These are phyloP conservation scores for Gossypium gossypioides DNA, from an alignment of 441 rosid genomes.

Conservation along the genomic window DNA sequence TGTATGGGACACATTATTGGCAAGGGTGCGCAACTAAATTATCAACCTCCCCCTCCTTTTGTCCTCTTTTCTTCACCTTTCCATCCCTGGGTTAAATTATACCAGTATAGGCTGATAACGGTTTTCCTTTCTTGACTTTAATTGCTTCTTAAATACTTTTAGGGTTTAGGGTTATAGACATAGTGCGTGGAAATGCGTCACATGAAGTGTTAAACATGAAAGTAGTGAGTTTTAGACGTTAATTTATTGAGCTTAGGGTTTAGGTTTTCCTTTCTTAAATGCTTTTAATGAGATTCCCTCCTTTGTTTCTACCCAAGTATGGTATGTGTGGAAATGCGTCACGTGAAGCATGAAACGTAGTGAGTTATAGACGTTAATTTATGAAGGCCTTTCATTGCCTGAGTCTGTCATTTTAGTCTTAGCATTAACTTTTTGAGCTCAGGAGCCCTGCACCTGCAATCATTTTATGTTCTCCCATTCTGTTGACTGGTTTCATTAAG, in stretches of 20 bases:
- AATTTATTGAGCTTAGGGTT: no score
- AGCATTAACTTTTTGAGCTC: neutral
- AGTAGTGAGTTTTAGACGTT: neutral
- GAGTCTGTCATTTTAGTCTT: neutral
- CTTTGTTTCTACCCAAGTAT: neutral
- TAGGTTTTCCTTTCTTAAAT: no score
- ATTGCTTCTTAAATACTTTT: neutral
- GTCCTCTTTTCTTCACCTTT: neutral
- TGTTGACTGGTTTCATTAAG: neutral
- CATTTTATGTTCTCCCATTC: neutral
- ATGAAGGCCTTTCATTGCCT: neutral
- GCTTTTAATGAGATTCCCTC: neutral
- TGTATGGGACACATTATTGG: slow-evolving; percentile 90
- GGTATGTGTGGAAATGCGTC: neutral
- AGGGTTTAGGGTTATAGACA: no score
- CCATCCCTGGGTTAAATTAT: neutral
- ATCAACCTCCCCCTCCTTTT: neutral
- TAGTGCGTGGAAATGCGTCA: no score
- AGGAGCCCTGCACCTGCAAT: neutral
- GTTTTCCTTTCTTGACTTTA: neutral
- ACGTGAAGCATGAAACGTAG: neutral
- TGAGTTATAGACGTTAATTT: neutral
- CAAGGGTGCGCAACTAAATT: slow-evolving; percentile 40
- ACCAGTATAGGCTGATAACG: neutral
- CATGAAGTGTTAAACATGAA: neutral